phyloP scores from a whole-genome alignment of 2,329 filamentous ascomycete species.

The Ophiostoma tasmaniense region DNA sequence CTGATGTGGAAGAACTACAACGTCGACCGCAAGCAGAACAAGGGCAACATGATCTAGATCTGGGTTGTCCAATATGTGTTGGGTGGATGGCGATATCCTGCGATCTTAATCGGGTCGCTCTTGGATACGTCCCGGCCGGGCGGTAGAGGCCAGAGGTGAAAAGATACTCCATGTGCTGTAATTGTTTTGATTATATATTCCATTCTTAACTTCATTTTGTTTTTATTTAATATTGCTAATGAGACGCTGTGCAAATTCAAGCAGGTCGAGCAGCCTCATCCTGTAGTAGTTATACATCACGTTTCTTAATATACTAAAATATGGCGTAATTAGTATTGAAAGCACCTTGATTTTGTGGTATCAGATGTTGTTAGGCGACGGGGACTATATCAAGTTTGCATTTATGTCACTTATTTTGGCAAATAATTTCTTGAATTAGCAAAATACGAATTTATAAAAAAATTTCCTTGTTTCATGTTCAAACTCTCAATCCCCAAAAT shows the following conservation, averaged over 20 bases:
- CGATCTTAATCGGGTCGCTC: background rate
- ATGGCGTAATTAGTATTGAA: background rate
- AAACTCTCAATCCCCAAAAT: too few species aligned
- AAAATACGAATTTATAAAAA: too few species aligned
- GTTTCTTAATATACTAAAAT: background rate
- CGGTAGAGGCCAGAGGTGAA: background rate
- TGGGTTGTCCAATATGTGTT: background rate
- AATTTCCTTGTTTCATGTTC: too few species aligned
- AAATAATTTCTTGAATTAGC: too few species aligned
- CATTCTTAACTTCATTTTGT: background rate
- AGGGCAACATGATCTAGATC: constrained; percentile 21
- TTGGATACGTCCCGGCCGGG: background rate
- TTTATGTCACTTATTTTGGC: too few species aligned
- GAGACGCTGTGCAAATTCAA: background rate
- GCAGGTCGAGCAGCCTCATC: background rate
- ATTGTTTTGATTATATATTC: background rate
- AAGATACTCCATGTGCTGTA: background rate
- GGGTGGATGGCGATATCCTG: background rate
- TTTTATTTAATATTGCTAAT: background rate
- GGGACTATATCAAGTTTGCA: too few species aligned
- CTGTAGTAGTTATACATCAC: background rate
- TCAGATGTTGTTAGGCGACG: too few species aligned
- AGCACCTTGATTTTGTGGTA: background rate
- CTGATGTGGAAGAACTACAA: constrained; percentile 22
- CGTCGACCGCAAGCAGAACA: constrained; percentile 22